Base-by-base conservation (phyloP, 2,329 filamentous ascomycete genomes). In the Bretziella fagacearum region DNA sequence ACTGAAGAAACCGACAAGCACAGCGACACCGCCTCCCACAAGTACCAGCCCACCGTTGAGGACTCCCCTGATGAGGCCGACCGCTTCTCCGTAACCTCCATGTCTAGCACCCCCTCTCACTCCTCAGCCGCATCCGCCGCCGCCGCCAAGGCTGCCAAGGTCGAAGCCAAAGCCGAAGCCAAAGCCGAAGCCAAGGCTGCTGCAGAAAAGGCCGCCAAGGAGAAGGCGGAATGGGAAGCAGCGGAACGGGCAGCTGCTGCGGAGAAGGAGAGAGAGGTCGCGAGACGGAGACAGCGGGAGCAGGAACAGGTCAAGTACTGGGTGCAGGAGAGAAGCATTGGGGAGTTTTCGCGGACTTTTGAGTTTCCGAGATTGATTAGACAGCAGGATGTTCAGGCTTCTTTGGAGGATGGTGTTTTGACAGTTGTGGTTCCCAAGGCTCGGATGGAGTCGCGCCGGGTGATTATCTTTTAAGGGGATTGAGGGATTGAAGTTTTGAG, bases 261-360 rank as follows among this genome's bases (percentile, higher is more conserved):
- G 11, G 20, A 17, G 13, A 42, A 36, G 49, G 50, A 46, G 44
- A 25, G n/a, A n/a, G 13, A 42, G 22, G 23, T 26, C 8, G 15
- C 2, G 13, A 46, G 36, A 27, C 43, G 25, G 44, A 56, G 51
- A 60, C 62, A 52, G 23, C 20, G 23, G 3, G 54, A 59, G 4
- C 55, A 55, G 42, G 63, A 68, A 51, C 62, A 65, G 37, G 61
- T 65, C 55, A 79, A 75, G 62, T 87, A 78, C 69, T 89, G 82
- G 83, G 65, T 78, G 52, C 67, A 68, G 29, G 78, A 83, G 64
- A 75, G 77, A 55, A 71, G 68, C 51, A 63, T 79, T 49, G 79
- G 79, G 58, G 70, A 77, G 54, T 84, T 84, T 63, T 68, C 72
- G 42, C 73, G 80, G 53, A 73, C 68, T 50, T 84, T 84, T 65